phyloP scores from a whole-genome alignment of 768 basidiomycete species.

The Sporobolomyces phaffii region DNA sequence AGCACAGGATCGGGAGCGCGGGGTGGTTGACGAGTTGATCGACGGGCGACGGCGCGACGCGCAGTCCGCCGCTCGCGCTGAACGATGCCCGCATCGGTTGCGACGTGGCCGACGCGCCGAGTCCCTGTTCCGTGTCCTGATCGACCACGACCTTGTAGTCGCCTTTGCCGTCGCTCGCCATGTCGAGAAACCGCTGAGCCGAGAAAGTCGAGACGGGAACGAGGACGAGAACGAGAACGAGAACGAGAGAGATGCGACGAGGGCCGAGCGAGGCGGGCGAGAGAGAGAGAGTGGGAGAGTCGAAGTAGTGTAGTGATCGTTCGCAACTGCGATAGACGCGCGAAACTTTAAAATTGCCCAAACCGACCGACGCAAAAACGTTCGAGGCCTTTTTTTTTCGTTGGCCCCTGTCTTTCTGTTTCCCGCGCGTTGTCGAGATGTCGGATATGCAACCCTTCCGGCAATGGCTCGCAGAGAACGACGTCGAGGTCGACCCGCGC shows the following conservation, averaged over 20 bases:
- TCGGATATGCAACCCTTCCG: no score
- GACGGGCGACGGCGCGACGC: background rate
- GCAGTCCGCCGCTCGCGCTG: background rate
- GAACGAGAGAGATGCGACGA: background rate
- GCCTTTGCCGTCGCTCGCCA: slow-evolving; percentile 16
- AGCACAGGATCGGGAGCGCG: slow-evolving; percentile 68
- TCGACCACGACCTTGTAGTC: slow-evolving; percentile 35
- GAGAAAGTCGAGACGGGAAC: no score
- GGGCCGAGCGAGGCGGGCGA: background rate
- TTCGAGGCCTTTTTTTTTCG: no score
- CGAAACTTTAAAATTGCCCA: no score
- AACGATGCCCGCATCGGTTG: background rate
- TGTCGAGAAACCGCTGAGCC: background rate
- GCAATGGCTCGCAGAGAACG: slow-evolving; percentile 9
- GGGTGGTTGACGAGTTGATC: slow-evolving; percentile 29
- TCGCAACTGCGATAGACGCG: no score
- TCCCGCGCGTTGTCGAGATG: no score
- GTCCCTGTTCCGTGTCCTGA: slow-evolving; percentile 17
- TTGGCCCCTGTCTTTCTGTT: no score
- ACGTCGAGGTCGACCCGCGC: slow-evolving; percentile 21
- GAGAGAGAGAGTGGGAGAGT: background rate
- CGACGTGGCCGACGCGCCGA: background rate
- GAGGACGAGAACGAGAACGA: no score
- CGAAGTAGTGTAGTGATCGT: no score
- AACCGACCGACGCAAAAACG: no score